These are phyloP conservation scores for Guillardia theta DNA, from an alignment of 78 protist genomes.

Conservation along the genomic window DNA sequence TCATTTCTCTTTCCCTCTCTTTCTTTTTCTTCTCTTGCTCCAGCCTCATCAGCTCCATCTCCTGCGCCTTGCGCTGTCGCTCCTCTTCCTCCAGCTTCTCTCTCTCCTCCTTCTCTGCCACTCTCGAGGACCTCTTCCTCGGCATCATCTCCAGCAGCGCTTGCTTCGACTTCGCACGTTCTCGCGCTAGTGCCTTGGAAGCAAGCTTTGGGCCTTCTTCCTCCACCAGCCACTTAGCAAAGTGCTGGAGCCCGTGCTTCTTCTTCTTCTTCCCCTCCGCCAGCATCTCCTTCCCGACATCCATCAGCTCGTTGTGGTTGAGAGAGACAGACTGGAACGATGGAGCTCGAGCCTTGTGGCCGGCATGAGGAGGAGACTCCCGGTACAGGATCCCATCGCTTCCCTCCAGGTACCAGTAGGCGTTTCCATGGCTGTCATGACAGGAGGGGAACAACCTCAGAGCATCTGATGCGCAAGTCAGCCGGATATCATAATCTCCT, in stretches of 20 bases:
- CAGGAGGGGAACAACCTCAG: neutral
- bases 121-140: neutral
- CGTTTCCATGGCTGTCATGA: neutral
- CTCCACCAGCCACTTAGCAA: neutral
- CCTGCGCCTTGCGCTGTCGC: neutral
- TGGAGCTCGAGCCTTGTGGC: neutral
- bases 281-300: neutral
- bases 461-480: neutral
- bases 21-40: neutral
- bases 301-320: neutral
- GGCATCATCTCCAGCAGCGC: neutral
- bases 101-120: neutral
- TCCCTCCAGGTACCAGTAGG: neutral
- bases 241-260: neutral
- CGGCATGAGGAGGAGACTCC: neutral
- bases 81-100: slow-evolving; percentile 1
- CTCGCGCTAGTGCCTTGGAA: neutral
- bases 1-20: neutral
- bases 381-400: neutral
- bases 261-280: neutral
- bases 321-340: neutral
- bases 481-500: neutral
- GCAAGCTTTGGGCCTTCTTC: neutral
- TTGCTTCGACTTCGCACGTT: neutral
- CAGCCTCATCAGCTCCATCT: neutral